Base-by-base conservation (phyloP, 768 basidiomycete species). In the Pleurotus citrinopileatus region DNA sequence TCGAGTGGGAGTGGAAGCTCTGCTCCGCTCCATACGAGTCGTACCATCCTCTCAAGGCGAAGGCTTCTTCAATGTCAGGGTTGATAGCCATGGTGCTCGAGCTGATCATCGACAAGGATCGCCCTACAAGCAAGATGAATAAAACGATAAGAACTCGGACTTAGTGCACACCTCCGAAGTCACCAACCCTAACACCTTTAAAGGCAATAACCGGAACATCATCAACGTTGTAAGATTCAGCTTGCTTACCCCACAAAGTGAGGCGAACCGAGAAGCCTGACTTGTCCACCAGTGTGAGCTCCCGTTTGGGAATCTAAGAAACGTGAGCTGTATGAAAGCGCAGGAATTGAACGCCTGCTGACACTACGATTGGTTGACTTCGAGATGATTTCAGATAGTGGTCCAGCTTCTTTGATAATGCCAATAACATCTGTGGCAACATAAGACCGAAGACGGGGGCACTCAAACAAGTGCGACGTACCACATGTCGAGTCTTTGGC, bases 181-280 rank as follows among this genome's bases (percentile, higher is more conserved):
- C 96, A 23, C 92, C 87, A 36, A 98, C 91, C 67, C 88, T 92
- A 59, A 93, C 91, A 20, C 91, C 89, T 70, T 95, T 97, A 80
- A 95, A 91, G 3, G 96, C 96, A 59, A 95, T 79, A 26, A 98
- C 85, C 7, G 91, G 83, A 46, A 76, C 76, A 9, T 78, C 73
- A 17, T 73, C 71, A 4, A 77, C 71, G n/a, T 69, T 67, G 66
- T 84, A 98, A 36, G 80, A 79, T 66, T 98, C 93, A 0, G 96
- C 96, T 67, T 92, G 89, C 67, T 89, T 93, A 20, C 96, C 97
- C 97, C 96, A 99, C 26, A 98, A 74, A 2, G 96, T 99, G 59
- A 98, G 66, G 28, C 92, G 82, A 36, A 92, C 86, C 13, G 86
- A 82, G 62, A 74, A 91, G 29, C 80, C 80, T 5, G 92, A 87